A percentile compares a stretch with the other conserved stretches of the same genome.
Conservation (phyloP, 192 early-diverging fungal species). For the Coemansia sp. region DNA sequence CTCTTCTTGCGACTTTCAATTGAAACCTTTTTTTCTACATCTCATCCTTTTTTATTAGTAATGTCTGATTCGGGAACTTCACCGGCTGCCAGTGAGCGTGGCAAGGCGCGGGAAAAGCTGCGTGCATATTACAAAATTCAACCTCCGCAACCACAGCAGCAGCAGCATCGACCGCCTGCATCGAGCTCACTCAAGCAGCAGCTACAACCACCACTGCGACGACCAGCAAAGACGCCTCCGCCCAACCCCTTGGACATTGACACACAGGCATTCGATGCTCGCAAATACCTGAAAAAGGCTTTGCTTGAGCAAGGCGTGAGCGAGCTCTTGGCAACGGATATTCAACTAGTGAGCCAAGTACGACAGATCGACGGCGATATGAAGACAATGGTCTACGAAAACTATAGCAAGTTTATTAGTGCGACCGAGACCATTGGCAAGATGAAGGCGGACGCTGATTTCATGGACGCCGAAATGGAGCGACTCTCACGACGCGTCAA, state of each 20-base stretch:
- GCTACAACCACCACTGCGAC: not conserved
- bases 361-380: slow-evolving; percentile 92
- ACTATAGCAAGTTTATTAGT: slow-evolving; percentile 96
- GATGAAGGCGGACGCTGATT: slow-evolving; percentile 86
- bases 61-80: slow-evolving; percentile 2
- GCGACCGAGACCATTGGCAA: slow-evolving; percentile 90
- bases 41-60: not conserved
- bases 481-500: slow-evolving; percentile 69
- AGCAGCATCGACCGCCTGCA: slow-evolving; percentile 16
- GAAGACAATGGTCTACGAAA: slow-evolving; percentile 98
- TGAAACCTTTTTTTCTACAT: not conserved
- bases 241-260: slow-evolving; percentile 75
- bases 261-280: slow-evolving; percentile 69
- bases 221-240: not conserved
- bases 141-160: slow-evolving; percentile 44
- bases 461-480: slow-evolving; percentile 85
- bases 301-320: slow-evolving; percentile 68
- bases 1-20: not conserved
- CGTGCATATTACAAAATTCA: slow-evolving; percentile 60
- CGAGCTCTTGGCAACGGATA: slow-evolving; percentile 72
- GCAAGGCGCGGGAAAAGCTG: slow-evolving; percentile 36
- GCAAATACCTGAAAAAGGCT: slow-evolving; percentile 77
- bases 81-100: slow-evolving; percentile 14
- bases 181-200: slow-evolving; percentile 17
- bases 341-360: slow-evolving; percentile 60